phyloP scores from a whole-genome alignment of 2,329 filamentous ascomycete genomes.

The Cryphonectria parasitica region DNA sequence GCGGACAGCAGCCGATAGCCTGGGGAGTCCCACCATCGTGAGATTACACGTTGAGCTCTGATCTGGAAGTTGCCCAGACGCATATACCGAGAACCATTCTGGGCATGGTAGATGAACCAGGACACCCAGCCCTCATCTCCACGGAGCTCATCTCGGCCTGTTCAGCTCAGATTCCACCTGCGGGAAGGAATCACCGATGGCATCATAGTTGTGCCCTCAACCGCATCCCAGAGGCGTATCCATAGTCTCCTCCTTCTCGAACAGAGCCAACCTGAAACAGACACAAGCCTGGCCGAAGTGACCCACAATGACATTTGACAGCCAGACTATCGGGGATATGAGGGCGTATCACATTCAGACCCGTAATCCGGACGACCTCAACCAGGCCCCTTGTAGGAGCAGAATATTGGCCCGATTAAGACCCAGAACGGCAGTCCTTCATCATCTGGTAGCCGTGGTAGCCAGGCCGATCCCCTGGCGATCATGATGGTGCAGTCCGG shows the following conservation, averaged over 20 bases:
- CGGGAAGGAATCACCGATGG: background rate
- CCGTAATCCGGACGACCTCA: conserved; percentile 11
- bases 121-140: conserved; percentile 8
- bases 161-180: background rate
- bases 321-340: conserved; percentile 15
- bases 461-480: conserved; percentile 26
- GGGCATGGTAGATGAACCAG: background rate
- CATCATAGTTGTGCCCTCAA: conserved; percentile 4
- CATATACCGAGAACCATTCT: conserved; percentile 24
- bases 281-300: conserved; percentile 13
- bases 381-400: background rate
- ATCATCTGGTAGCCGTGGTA: conserved; percentile 13
- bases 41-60: conserved; percentile 27
- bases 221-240: background rate
- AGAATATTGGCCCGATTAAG: conserved; percentile 15
- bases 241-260: conserved; percentile 7
- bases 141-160: conserved; percentile 4
- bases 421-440: conserved; percentile 23
- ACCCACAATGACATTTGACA: conserved; percentile 10
- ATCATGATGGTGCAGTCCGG: conserved; percentile 28
- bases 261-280: conserved; percentile 23
- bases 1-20: conserved; percentile 12
- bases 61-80: conserved; percentile 28
- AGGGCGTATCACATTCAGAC: conserved; percentile 17
- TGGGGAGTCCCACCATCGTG: conserved; percentile 27